These are phyloP conservation scores for Arachis monticola DNA, from an alignment of 331 rosid genomes.

Conservation along the genomic window DNA sequence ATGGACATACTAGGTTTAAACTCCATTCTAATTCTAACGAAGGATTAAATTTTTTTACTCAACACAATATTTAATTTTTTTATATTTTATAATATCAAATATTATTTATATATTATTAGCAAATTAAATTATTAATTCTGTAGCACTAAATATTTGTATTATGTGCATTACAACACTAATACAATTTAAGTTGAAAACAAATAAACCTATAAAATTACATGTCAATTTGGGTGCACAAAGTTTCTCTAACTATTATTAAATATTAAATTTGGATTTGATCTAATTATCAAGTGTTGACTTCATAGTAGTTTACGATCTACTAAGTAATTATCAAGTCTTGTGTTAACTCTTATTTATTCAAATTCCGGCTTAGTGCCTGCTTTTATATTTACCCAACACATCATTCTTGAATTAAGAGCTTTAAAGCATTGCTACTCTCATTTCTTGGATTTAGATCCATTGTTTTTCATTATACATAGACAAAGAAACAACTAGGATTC, in stretches of 20 bases:
- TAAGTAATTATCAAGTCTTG: not conserved
- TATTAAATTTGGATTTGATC: not conserved
- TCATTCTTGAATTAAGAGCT: not conserved
- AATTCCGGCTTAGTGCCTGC: not conserved
- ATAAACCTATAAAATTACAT: no score
- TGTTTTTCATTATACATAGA: not conserved
- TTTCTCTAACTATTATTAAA: no score
- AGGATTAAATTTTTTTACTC: no score
- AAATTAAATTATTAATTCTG: no score
- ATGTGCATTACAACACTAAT: no score
- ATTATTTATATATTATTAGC: no score
- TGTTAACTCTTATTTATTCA: not conserved
- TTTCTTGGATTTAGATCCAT: not conserved
- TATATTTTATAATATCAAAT: no score
- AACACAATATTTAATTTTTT: no score
- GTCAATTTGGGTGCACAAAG: no score
- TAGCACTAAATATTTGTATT: no score
- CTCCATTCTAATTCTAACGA: no score
- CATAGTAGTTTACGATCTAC: not conserved
- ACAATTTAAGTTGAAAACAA: not conserved
- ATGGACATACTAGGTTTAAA: no score
- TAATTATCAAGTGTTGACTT: not conserved
- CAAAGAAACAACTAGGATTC: constrained; percentile 31
- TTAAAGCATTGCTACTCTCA: not conserved
- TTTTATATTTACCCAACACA: not conserved